These are phyloP conservation scores for Pelargonium australe DNA, from an alignment of 441 rosid genomes.

Conservation along the genomic window DNA sequence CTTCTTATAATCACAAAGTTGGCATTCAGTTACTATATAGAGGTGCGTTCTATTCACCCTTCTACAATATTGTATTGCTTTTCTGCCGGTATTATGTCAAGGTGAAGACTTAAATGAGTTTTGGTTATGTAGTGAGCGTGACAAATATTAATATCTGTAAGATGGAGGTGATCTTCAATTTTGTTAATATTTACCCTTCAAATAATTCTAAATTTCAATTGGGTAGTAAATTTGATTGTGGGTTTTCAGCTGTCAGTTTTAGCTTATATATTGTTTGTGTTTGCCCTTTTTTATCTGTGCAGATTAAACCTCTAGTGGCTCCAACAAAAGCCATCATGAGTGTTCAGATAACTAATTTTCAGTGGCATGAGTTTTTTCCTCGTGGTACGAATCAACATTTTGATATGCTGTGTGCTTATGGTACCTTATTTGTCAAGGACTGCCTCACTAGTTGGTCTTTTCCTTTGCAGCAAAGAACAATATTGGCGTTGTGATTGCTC, in stretches of 20 bases:
- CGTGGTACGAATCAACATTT: constrained; percentile 50
- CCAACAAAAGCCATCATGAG: constrained; percentile 85
- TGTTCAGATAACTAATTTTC: constrained; percentile 51
- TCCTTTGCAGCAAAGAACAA: constrained; percentile 86
- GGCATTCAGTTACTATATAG: constrained; percentile 94
- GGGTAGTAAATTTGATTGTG: neutral
- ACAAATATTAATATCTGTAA: neutral
- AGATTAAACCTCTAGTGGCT: constrained; percentile 94
- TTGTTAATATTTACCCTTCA: too few relatives aligned
- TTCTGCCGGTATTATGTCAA: neutral
- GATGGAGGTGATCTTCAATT: neutral
- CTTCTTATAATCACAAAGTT: constrained; percentile 76
- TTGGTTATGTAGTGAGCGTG: constrained; percentile 9
- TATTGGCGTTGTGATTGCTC: constrained; percentile 93
- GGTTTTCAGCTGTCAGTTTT: neutral
- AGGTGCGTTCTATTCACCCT: constrained; percentile 41
- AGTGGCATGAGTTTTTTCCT: constrained; percentile 99
- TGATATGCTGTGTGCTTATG: constrained; percentile 13
- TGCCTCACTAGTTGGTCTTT: constrained; percentile 21
- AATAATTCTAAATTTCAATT: too few relatives aligned
- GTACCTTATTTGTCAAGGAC: neutral
- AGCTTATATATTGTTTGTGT: neutral
- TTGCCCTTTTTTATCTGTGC: constrained; percentile 26
- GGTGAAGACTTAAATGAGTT: neutral
- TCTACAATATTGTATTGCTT: neutral